A percentile compares a stretch with the other conserved stretches of the same genome.
These are phyloP conservation scores for Mucor racemosus DNA, from an alignment of 371 early-diverging fungal genomes.

Conservation along the genomic window DNA sequence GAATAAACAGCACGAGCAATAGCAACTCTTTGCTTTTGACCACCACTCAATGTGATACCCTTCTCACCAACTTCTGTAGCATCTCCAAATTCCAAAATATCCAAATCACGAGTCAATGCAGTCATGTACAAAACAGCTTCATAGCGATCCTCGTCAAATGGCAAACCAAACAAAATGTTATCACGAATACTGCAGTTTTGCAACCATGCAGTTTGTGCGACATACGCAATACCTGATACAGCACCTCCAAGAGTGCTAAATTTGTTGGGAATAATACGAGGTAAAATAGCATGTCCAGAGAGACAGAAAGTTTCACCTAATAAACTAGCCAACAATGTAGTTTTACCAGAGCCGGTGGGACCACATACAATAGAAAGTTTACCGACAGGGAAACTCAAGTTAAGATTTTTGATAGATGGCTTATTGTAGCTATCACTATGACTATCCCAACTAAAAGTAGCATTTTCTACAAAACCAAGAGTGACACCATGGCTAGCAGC, in stretches of 20 bases:
- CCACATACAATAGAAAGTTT: slow-evolving; percentile 81
- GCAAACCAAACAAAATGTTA: slow-evolving; percentile 82
- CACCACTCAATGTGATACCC: slow-evolving; percentile 89
- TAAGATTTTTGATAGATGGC: slow-evolving; percentile 60
- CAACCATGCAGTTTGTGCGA: slow-evolving; percentile 87
- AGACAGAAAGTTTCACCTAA: slow-evolving; percentile 62
- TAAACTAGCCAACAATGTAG: slow-evolving; percentile 69
- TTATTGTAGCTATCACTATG: slow-evolving; percentile 24
- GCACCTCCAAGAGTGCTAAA: slow-evolving; percentile 35
- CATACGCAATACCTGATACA: slow-evolving; percentile 72
- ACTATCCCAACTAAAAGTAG: slow-evolving; percentile 58
- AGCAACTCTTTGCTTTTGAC: slow-evolving; percentile 77
- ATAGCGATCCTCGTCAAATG: slow-evolving; percentile 70
- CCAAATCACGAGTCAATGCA: slow-evolving; percentile 81
- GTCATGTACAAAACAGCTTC: slow-evolving; percentile 66
- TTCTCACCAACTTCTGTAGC: slow-evolving; percentile 90
- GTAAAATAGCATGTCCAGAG: slow-evolving; percentile 52
- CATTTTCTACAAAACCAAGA: slow-evolving; percentile 58
- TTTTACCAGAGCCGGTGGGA: slow-evolving; percentile 83
- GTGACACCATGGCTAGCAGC: slow-evolving; percentile 10
- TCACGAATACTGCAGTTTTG: slow-evolving; percentile 81
- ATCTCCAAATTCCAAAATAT: slow-evolving; percentile 85
- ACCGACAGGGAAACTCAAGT: slow-evolving; percentile 63
- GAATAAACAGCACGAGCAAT: slow-evolving; percentile 85
- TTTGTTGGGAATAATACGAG: slow-evolving; percentile 33